Conservation (phyloP, 2,329 filamentous ascomycete genomes). For the Penicillium italicum region DNA sequence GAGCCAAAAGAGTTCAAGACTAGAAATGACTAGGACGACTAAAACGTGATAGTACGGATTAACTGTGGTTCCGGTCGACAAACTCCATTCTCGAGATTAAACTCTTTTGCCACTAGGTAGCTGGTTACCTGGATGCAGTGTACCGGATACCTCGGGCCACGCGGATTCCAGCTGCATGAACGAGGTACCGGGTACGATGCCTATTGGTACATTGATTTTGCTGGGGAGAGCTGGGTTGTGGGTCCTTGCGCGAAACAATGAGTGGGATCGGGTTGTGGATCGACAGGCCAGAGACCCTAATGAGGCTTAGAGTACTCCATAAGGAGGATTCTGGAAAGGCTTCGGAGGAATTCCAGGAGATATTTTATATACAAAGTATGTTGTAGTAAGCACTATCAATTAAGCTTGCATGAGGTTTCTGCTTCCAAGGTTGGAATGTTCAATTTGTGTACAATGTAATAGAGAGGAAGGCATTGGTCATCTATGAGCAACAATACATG, state of each 20-base stretch:
- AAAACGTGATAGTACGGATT: too few relatives aligned
- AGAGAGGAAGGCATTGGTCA: background rate
- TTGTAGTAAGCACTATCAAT: background rate
- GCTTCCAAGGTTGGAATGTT: background rate
- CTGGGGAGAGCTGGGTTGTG: conserved; percentile 17
- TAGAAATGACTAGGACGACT: too few relatives aligned
- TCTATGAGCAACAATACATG: background rate
- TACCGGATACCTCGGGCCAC: conserved; percentile 9
- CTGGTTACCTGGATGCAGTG: background rate
- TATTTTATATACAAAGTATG: background rate
- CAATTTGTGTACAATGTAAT: too few relatives aligned
- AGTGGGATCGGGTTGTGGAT: conserved; percentile 20
- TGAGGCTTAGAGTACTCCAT: conserved; percentile 1
- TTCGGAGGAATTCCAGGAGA: background rate
- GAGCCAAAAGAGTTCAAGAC: too few relatives aligned
- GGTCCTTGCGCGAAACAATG: conserved; percentile 26
- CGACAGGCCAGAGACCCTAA: conserved; percentile 12
- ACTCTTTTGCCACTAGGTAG: background rate
- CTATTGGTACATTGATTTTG: conserved; percentile 11
- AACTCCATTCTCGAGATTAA: background rate
- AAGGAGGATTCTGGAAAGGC: background rate
- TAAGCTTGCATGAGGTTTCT: background rate
- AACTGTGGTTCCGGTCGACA: too few relatives aligned
- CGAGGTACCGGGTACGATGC: conserved; percentile 14
- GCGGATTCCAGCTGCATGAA: background rate